phyloP scores from a whole-genome alignment of 768 basidiomycete genomes.

The Termitomyces sp. region DNA sequence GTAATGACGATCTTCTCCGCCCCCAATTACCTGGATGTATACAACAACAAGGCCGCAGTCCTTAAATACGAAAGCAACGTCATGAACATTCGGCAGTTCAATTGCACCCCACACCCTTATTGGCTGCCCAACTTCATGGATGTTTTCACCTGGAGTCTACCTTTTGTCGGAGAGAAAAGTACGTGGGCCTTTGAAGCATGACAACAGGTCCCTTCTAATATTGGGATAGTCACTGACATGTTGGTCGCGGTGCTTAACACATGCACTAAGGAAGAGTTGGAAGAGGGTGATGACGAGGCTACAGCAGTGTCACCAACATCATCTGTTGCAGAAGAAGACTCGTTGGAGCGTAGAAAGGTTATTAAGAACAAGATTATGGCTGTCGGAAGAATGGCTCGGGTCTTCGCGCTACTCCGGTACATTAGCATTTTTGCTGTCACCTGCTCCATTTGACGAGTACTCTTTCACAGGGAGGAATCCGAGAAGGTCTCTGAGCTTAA shows the following conservation, averaged over 20 bases:
- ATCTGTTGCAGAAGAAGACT: conserved; percentile 46
- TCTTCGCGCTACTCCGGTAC: conserved; percentile 92
- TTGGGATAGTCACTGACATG: conserved; percentile 88
- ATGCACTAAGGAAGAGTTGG: conserved; percentile 94
- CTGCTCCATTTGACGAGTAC: neutral
- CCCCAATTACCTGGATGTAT: conserved; percentile 97
- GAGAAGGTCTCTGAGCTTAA: conserved; percentile 97
- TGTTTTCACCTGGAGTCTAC: conserved; percentile 97
- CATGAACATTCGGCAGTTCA: conserved; percentile 98
- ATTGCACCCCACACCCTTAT: conserved; percentile 92
- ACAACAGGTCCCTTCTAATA: neutral
- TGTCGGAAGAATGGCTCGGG: conserved; percentile 92
- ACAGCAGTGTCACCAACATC: conserved; percentile 33
- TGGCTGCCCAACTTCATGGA: conserved; percentile 99
- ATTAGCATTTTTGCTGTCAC: conserved; percentile 18
- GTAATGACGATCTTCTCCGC: conserved; percentile 99
- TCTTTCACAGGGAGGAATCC: conserved; percentile 77
- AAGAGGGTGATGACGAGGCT: conserved; percentile 67
- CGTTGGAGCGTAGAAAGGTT: conserved; percentile 73
- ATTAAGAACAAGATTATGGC: conserved; percentile 99
- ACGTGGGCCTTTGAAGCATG: conserved; percentile 18
- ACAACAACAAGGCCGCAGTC: conserved; percentile 98
- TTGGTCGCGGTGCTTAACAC: conserved; percentile 93
- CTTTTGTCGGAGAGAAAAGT: conserved; percentile 99
- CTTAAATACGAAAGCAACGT: conserved; percentile 99